Evolutionary conservation across 257 asterid genomes (phyloP), one percentile per base, ranked within the genome.

Genomic region (Capsicum chinense): DNA sequence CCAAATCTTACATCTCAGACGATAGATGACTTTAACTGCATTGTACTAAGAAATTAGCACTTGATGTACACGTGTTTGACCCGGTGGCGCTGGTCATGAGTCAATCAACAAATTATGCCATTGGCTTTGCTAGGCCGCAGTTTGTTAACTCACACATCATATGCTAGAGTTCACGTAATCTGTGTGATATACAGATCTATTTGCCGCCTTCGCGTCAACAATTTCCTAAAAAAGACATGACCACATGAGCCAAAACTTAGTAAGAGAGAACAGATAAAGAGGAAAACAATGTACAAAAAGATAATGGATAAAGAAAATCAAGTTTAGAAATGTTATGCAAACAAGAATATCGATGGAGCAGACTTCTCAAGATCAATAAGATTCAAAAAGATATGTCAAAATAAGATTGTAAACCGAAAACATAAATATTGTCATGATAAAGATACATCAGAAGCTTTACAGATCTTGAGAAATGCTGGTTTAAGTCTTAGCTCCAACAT

Each of bases 211-310:
- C 33, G 0, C 26, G 5, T 8, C 39, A 76, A 50, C 47, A 76
- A 76, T 50, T 78, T 54, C 82, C 82, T 78, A 16, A 78, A 15
- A 56, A 78, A 0, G 82, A 78, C 66, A 78, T 56, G 64, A 78
- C 33, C 48, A 33, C 64, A 54, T 7, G 66, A 26, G 81, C 81
- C 64, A 76, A 56, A 78, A 11, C 14, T 78, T 15, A 78, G 47
- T 50, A 8, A 21, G 48, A 54, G 50, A 33, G 15, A 26, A 78
- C 50, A 54, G 54, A 78, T 13, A 78, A 78, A 52, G 50, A 21
- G 82, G 82, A 78, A 78, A 78, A 78, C 50, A 78, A 78, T 7
- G 12, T 21, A 26, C 50, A 13, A 21, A 54, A 26, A 78, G 64
- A 78, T 26, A 3, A 78, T 26, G 82, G 33, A 33, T 33, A 14